Base-by-base conservation (phyloP, 208 protist genomes). In the Wallacemonas collosoma region DNA sequence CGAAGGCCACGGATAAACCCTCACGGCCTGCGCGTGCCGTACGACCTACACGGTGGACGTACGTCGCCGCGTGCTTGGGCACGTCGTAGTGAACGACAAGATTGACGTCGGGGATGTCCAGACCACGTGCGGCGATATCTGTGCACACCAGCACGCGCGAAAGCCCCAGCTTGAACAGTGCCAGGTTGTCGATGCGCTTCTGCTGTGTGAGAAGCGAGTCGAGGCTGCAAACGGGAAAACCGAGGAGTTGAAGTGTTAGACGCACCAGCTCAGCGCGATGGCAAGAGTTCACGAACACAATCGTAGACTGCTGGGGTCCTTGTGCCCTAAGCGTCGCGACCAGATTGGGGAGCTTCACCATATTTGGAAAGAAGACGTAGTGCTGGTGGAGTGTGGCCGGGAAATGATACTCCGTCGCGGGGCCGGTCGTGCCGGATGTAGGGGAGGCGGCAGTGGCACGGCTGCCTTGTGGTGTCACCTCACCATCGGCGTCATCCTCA, bases 1-100 rank as follows among this genome's bases (percentile, higher is more conserved):
- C 83, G 56, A 95, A 74, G 9, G 88, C 86, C 7, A 95, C 86
- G 2, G 83, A 89, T 7, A 83, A 61, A 35, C 91, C 91, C 36
- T 78, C 81, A 35, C 85, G 77, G 14, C 91, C 91, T 0, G 91
- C 98, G 61, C 98, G 88, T 12, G 98, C 98, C 17, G 98, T 99
- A 67, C 98, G 84, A 17, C 98, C 98, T 1, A 99, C 98, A 40
- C 98, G 88, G 72, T 99, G 98, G 35, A 99, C 94, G 71, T 99
- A 99, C 43, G 98, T 97, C 48, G 98, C 96, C 6, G 94, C 88
- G 60, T 98, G 83, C 50, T 91, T 93, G 2, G 98, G 98, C 17
- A 99, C 81, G 75, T 99, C 98, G 79, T 98, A 99, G 86, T 99
- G 98, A 38, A 99, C 81, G 40, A 99, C 98, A 0, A 98, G 39